These are phyloP conservation scores for Hypoxylon sp. DNA, from an alignment of 2,329 filamentous ascomycete species.

Conservation along the genomic window DNA sequence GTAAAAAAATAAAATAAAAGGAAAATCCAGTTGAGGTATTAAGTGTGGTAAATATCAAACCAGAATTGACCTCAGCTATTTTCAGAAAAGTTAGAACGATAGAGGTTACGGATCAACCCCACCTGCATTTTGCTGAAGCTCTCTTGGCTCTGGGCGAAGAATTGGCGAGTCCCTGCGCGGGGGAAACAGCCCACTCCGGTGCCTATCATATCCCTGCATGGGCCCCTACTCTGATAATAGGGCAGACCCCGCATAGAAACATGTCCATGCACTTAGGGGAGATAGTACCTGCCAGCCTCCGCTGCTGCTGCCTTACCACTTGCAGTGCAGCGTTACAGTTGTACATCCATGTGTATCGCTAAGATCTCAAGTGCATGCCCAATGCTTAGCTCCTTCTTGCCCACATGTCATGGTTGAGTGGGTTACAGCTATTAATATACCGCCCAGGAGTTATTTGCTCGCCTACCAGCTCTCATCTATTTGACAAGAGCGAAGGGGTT, in stretches of 20 bases:
- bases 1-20: background rate
- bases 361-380: no score
- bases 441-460: no score
- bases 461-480: slow-evolving; percentile 1
- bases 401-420: slow-evolving; percentile 26
- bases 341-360: no score
- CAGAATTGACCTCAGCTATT: slow-evolving; percentile 24
- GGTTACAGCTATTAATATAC: slow-evolving; percentile 17
- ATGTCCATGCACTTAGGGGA: no score
- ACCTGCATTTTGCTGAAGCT: slow-evolving; percentile 15
- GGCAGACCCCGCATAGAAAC: no score
- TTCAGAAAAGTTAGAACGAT: slow-evolving; percentile 31
- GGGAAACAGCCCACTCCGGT: no score
- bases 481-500: no score
- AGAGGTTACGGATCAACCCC: slow-evolving; percentile 36
- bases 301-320: background rate
- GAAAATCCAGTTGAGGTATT: background rate
- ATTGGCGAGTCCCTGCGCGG: slow-evolving; percentile 21
- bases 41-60: slow-evolving; percentile 3
- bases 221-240: no score
- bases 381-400: background rate
- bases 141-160: background rate
- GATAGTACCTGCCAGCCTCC: no score
- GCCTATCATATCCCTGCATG: no score
- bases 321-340: background rate